Conservation (phyloP, 2,329 filamentous ascomycete species). For the Cladosporium sp. region DNA sequence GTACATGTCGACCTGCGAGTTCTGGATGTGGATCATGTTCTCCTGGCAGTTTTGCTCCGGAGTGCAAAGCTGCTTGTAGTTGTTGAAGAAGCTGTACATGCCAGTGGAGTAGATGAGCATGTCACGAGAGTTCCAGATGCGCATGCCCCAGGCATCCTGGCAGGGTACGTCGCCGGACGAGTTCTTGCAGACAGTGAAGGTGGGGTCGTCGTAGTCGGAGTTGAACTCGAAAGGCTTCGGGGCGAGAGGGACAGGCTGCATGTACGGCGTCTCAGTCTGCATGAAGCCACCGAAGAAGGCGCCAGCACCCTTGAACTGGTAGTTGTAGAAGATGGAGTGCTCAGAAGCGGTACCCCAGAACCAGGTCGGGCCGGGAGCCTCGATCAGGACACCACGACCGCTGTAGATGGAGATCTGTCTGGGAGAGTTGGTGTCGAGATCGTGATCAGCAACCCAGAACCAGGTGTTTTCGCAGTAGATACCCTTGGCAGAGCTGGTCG, state of each 20-base stretch:
- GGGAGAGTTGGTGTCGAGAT: slow-evolving; percentile 39
- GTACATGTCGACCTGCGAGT: slow-evolving; percentile 40
- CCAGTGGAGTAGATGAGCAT: slow-evolving; percentile 44
- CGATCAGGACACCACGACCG: slow-evolving; percentile 36
- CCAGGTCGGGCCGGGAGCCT: slow-evolving; percentile 47
- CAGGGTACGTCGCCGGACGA: slow-evolving; percentile 19
- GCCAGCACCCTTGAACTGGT: slow-evolving; percentile 43
- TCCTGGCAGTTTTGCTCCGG: slow-evolving; percentile 44
- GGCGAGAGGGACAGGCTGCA: slow-evolving; percentile 48
- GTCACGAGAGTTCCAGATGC: slow-evolving; percentile 31
- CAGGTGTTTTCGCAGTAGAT: slow-evolving; percentile 56
- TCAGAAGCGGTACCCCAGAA: slow-evolving; percentile 48
- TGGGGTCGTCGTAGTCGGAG: slow-evolving; percentile 36
- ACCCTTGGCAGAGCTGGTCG: slow-evolving; percentile 56
- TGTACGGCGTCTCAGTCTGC: slow-evolving; percentile 52
- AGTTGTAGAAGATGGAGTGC: slow-evolving; percentile 51
- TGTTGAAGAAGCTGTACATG: slow-evolving; percentile 55
- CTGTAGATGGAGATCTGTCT: slow-evolving; percentile 39
- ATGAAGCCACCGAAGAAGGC: slow-evolving; percentile 48
- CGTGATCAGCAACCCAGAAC: slow-evolving; percentile 52
- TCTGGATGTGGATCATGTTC: slow-evolving; percentile 42
- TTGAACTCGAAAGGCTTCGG: slow-evolving; percentile 50
- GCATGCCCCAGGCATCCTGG: slow-evolving; percentile 43
- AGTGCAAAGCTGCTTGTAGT: slow-evolving; percentile 49
- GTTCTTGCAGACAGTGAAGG: slow-evolving; percentile 33